Evolutionary conservation across 257 asterid genomes (phyloP), one percentile per base, ranked within the genome.

Genomic region (Scutellaria galericulata): DNA sequence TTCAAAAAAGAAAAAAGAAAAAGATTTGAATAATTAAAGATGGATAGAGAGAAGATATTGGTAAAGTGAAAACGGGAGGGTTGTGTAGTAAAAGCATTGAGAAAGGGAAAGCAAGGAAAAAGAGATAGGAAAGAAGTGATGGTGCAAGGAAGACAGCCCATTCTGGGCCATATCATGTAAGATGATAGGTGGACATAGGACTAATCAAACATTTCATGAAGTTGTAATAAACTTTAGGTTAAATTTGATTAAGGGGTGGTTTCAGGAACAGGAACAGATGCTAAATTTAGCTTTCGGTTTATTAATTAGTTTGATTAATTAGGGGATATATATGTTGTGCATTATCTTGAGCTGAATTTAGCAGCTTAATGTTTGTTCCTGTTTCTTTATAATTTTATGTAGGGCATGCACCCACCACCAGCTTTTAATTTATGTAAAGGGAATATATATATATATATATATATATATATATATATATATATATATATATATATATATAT

Each of bases 201-300:
- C 37, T 79, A 54, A 54, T 71, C 41, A 54, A 37, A 79, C 60
- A 73, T 74, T 70, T 48, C 31, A 20, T 55, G 62, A 78, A 66
- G 77, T 78, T 67, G 79, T 78, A 75, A 56, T 64, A 67, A 60
- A 60, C 46, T 57, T 74, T 68, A 59, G 58, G 66, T 79, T 64
- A 24, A 20, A 39, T 37, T 77, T 74, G 63, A 68, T 72, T 61
- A 18, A 54, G 41, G 24, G 35, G 71, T 45, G 71, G 82, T 24
- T 45, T 75, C 40, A 86, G 86, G 89, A 72, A 78, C 85, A 83
- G 94, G 98, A 88, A 90, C 94, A 85, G 79, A 76, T 89, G 97
- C 96, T 88, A 87, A 87, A 87, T 87, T 88, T 80, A 75, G 93
- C 82, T 81, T 74, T 66, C 79, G 84, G 47, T 75, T 73, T 59